phyloP scores from a whole-genome alignment of 345 rosid genomes.

The Xanthoceras sorbifolium region DNA sequence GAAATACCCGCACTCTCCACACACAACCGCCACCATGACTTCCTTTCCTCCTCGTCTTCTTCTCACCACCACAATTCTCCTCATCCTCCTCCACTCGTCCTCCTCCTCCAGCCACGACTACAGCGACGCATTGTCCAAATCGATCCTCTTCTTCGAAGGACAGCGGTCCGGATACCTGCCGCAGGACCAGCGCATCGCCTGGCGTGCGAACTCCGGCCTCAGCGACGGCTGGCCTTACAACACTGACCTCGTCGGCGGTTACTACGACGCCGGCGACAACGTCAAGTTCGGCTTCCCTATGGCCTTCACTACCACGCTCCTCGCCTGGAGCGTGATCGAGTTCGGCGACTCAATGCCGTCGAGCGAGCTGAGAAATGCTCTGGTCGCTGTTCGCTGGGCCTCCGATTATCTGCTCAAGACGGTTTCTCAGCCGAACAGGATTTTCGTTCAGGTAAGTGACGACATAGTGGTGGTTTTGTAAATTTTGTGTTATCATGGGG shows the following conservation, averaged over 20 bases:
- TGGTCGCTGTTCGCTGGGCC: constrained; percentile 81
- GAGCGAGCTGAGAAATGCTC: constrained; percentile 54
- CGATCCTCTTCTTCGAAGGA: constrained; percentile 95
- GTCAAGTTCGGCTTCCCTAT: constrained; percentile 89
- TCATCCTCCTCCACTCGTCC: constrained; percentile 12
- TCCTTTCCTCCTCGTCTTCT: background rate
- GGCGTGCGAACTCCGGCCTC: constrained; percentile 80
- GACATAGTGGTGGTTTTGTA: background rate
- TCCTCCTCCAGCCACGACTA: constrained; percentile 57
- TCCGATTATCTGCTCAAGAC: constrained; percentile 80
- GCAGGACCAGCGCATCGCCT: constrained; percentile 56
- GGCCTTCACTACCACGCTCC: constrained; percentile 93
- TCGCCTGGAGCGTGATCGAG: constrained; percentile 88
- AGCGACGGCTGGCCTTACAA: constrained; percentile 73
- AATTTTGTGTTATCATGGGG: background rate
- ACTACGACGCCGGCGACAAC: constrained; percentile 96
- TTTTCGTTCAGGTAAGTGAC: constrained; percentile 81
- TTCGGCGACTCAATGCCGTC: constrained; percentile 84
- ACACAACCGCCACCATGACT: constrained; percentile 21
- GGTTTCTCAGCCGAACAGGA: constrained; percentile 85
- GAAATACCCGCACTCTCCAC: background rate
- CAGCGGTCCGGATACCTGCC: constrained; percentile 90
- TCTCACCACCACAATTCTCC: background rate
- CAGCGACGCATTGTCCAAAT: constrained; percentile 74
- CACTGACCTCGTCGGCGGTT: constrained; percentile 81